Percentiles rank a stretch among this genome's conserved stretches.
Conservation (phyloP, 805 yeast species). For the Peterozyma xylosa region DNA sequence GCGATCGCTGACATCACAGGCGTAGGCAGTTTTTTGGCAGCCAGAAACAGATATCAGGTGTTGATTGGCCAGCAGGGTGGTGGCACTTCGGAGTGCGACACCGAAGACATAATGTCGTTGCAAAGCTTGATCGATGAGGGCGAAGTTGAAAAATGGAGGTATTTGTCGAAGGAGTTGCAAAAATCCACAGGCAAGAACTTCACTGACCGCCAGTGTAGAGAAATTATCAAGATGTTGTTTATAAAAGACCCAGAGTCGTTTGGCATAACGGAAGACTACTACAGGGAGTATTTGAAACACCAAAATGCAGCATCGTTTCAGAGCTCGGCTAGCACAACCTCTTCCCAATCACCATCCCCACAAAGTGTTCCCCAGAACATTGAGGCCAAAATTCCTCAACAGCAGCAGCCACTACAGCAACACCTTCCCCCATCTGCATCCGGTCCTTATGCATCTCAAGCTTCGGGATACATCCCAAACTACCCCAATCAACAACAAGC, state of each 20-base stretch:
- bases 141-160: conserved; percentile 64
- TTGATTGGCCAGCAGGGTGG: conserved; percentile 80
- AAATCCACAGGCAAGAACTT: conserved; percentile 45
- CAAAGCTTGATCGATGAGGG: conserved; percentile 57
- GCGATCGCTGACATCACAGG: conserved; percentile 62
- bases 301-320: background rate
- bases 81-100: conserved; percentile 56
- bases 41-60: conserved; percentile 72
- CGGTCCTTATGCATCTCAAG: too few relatives aligned
- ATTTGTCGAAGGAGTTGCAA: conserved; percentile 53
- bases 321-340: too few relatives aligned
- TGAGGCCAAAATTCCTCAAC: too few relatives aligned
- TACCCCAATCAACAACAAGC: too few relatives aligned
- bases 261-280: conserved; percentile 43
- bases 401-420: too few relatives aligned
- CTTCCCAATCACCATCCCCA: too few relatives aligned
- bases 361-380: too few relatives aligned
- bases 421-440: too few relatives aligned
- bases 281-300: conserved; percentile 22
- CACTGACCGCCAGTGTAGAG: conserved; percentile 47
- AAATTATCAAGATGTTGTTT: conserved; percentile 43
- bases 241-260: conserved; percentile 47
- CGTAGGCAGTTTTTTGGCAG: conserved; percentile 64
- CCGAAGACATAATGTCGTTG: conserved; percentile 43
- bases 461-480: too few relatives aligned